Base-by-base conservation (phyloP, 805 yeast genomes). In the Candida nonsorbophila region DNA sequence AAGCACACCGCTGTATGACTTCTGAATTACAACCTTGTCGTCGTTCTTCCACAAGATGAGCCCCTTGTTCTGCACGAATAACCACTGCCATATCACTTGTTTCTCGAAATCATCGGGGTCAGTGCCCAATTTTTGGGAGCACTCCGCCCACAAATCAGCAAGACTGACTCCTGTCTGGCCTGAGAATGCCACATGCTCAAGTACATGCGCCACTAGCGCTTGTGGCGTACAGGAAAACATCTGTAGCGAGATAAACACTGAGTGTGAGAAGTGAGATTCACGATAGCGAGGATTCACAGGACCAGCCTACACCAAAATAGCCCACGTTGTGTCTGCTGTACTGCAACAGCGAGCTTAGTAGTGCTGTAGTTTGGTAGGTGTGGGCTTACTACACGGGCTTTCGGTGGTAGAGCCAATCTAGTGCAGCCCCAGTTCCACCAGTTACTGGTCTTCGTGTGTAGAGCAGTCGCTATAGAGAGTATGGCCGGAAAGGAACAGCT, bases 71-170 rank as follows among this genome's bases (percentile, higher is more conserved):
- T 42, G 38, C 34, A 48, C 47, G 29, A 60, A 54, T 14, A 64
- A 33, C 51, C 65, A 58, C 33, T 56, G 58, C 71, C 71, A 64
- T 13, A 63, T 45, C 14, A 56, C 46, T 40, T 49, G 54, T 36
- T 59, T 59, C 29, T 58, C 62, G 36, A 62, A 60, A 6, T 38
- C 38, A 44, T 64, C 69, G 12, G 62, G 23, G 13, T 28, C 30
- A 6, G 18, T 27, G 6, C 40, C 29, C 11, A 53, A 28, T 29
- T 49, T 52, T 4, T 13, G n/a, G 12, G 41, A 21, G 6, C 56
- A 40, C 4, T 36, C 25, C 1, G 14, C 16, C 67, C 67, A 59
- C 27, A 59, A 26, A 17, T 55, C 56, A 14, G 29, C 21, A 14
- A 58, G 36, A 1, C 52, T 18, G 12, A 58, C 27, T 0, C 67